Evolutionary conservation across 768 basidiomycete species (phyloP), one percentile per base, ranked within the genome.

Genomic region (Russula vinacea): DNA sequence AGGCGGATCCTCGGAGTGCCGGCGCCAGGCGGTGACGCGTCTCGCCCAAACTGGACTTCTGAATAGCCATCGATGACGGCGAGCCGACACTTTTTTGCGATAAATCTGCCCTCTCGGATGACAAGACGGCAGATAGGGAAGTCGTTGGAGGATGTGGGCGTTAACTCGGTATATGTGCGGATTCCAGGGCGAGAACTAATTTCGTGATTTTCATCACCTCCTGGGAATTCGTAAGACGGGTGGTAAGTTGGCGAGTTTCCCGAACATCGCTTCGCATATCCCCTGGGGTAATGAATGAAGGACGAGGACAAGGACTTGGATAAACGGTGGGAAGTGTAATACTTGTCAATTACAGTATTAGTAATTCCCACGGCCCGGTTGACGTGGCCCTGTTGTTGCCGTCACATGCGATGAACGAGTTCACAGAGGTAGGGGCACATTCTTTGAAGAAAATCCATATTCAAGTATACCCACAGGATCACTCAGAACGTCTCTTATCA

Each of bases 11-110:
- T 80, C 13, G 89, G 87, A 5, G 74, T 83, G 13, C 76, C 75
- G 29, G 77, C 80, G 13, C 83, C 84, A 44, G 76, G 65, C 2
- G 80, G 75, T 1, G 83, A 77, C 47, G 79, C 73, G 72, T 94
- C 92, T 40, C 92, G 80, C 17, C 92, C 92, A 62, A 94, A 78
- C 69, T 92, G 86, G 5, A 86, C 77, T 72, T 90, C 86, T 11
- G 79, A 74, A 69, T 84, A 83, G 5, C 81, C 78, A 56, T 89
- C 83, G 47, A 92, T 74, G 54, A 89, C 79, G 16, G 83, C 85
- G 40, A 89, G 80, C n/a, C 74, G 76, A 55, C 79, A 74, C 17
- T 68, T 60, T 32, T 76, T 80, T 56, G 87, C 75, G 39, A 92
- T 78, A 61, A 89, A 82, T 60, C 71, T 67, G 58, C 74, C 74